These are phyloP conservation scores for Blepharisma japonicum DNA, from an alignment of 73 alveolate species.

Conservation along the genomic window DNA sequence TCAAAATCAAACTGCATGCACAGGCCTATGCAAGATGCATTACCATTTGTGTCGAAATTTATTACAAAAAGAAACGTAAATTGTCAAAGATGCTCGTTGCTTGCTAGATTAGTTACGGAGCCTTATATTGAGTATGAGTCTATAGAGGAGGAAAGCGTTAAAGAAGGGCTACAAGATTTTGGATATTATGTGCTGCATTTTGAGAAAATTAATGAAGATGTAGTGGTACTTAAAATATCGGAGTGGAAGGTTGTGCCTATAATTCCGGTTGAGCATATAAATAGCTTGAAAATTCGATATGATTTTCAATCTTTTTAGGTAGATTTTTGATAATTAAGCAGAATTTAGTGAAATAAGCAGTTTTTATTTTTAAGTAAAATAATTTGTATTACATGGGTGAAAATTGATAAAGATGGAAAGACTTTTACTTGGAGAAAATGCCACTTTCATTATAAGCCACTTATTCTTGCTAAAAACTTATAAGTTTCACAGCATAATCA, in stretches of 20 bases:
- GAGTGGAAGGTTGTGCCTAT: constrained; percentile 39
- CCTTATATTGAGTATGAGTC: constrained; percentile 31
- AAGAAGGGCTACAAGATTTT: constrained; percentile 47
- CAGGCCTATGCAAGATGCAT: constrained; percentile 78
- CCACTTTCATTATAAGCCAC: too few species aligned
- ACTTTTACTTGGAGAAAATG: too few species aligned
- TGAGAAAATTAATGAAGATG: constrained; percentile 61
- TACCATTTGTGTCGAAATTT: constrained; percentile 62
- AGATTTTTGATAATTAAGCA: too few species aligned
- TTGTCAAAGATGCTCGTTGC: constrained; percentile 23
- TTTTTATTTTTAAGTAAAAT: too few species aligned
- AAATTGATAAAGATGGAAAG: too few species aligned
- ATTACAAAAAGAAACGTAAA: constrained; percentile 65
- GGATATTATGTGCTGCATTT: constrained; percentile 43
- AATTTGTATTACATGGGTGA: too few species aligned
- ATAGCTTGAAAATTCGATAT: constrained; percentile 2
- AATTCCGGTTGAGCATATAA: constrained; percentile 22
- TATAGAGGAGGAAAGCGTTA: constrained; percentile 41
- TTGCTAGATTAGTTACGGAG: constrained; percentile 43
- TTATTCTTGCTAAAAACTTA: too few species aligned
- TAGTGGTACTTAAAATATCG: constrained; percentile 58
- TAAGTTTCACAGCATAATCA: too few species aligned
- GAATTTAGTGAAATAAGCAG: too few species aligned
- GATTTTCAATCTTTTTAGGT: too few species aligned
- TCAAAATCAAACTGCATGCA: constrained; percentile 58